phyloP scores from a whole-genome alignment of 108 stramenopile species.

The Schizochytrium sp. region DNA sequence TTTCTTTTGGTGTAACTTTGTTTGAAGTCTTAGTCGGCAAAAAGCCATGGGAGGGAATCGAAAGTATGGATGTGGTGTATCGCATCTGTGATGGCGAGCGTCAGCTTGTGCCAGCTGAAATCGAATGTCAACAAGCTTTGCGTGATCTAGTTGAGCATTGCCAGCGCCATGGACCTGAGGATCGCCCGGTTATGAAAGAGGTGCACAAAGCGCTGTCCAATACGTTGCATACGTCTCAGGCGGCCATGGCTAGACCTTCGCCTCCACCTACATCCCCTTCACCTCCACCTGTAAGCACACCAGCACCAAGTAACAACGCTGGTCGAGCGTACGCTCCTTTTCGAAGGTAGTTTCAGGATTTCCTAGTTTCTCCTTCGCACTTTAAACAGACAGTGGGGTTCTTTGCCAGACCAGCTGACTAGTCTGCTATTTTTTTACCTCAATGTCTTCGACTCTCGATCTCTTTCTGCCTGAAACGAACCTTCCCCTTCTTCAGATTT shows the following conservation, averaged over 20 bases:
- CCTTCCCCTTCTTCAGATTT: no score
- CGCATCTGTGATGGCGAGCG: slow-evolving; percentile 64
- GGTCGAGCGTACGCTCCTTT: neutral
- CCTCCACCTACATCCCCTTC: neutral
- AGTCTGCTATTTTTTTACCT: no score
- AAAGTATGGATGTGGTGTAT: slow-evolving; percentile 61
- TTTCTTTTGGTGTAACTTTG: slow-evolving; percentile 67
- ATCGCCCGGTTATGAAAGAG: slow-evolving; percentile 6
- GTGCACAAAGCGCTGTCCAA: neutral
- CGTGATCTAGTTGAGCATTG: slow-evolving; percentile 51
- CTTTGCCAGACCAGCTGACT: no score
- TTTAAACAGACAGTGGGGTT: no score
- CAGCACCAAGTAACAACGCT: neutral
- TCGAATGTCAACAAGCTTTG: slow-evolving; percentile 12
- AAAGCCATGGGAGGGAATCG: slow-evolving; percentile 67
- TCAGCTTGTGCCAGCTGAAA: slow-evolving; percentile 58
- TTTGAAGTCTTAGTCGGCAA: slow-evolving; percentile 64
- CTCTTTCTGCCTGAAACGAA: no score
- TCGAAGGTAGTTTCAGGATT: no score
- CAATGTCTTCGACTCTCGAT: no score
- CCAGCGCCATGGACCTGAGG: neutral
- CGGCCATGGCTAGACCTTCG: neutral
- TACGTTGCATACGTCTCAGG: neutral
- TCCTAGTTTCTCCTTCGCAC: no score
- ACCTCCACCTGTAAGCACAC: neutral